Conservation (phyloP, 352 stramenopile genomes). For the Pythium biforme region DNA sequence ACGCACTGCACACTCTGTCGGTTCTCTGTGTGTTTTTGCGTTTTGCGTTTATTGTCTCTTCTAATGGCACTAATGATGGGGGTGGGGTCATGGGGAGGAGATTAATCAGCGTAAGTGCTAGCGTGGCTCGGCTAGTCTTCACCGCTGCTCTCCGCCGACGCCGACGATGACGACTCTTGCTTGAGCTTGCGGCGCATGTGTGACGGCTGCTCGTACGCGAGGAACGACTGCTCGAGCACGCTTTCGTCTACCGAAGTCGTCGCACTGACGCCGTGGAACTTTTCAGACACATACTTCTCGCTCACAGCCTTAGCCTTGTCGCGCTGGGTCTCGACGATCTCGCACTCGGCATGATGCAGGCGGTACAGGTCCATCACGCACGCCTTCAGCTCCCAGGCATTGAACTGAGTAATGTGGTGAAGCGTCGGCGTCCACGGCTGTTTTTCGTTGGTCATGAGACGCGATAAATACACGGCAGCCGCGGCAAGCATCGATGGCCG, state of each 20-base stretch:
- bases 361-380: conserved; percentile 67
- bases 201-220: conserved; percentile 24
- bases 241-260: conserved; percentile 44
- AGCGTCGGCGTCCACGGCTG: conserved; percentile 78
- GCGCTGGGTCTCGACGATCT: conserved; percentile 58
- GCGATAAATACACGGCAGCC: conserved; percentile 71
- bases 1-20: background rate
- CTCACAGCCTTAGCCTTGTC: conserved; percentile 83
- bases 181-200: conserved; percentile 15
- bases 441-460: conserved; percentile 59
- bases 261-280: conserved; percentile 55
- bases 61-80: conserved; percentile 25
- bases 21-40: background rate
- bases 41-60: conserved; percentile 11
- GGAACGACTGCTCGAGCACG: conserved; percentile 53
- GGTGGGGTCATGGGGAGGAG: background rate
- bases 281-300: conserved; percentile 77
- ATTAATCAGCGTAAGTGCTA: background rate
- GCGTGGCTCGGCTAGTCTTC: background rate
- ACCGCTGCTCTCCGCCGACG: conserved; percentile 4
- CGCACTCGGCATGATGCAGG: conserved; percentile 57
- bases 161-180: conserved; percentile 1
- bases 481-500: conserved; percentile 68
- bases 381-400: conserved; percentile 57
- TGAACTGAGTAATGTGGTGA: conserved; percentile 79